Percentiles rank a stretch among this genome's conserved stretches.
phyloP scores from a whole-genome alignment of 208 protist genomes.

The Ichthyophonus hoferi region DNA sequence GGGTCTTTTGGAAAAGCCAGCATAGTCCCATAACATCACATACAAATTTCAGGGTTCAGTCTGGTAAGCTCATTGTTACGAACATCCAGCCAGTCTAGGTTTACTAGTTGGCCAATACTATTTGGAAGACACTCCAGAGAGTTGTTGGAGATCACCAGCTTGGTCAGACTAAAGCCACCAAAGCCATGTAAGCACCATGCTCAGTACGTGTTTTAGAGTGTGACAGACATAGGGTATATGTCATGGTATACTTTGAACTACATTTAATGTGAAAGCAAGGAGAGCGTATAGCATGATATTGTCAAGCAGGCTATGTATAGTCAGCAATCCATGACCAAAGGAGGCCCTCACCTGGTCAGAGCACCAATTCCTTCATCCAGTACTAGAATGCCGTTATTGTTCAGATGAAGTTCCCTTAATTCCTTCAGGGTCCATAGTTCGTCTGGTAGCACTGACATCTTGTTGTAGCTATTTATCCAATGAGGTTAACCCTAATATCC shows the following conservation, averaged over 20 bases:
- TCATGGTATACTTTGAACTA: too few species aligned
- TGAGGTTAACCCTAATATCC: too few species aligned
- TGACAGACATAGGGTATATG: not conserved
- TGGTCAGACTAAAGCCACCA: slow-evolving; percentile 1
- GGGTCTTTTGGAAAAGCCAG: too few species aligned
- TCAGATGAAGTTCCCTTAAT: not conserved
- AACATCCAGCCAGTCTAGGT: not conserved
- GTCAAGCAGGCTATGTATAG: too few species aligned
- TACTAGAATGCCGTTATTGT: slow-evolving; percentile 10
- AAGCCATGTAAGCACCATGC: not conserved
- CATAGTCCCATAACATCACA: too few species aligned
- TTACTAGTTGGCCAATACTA: not conserved
- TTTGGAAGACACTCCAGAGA: not conserved
- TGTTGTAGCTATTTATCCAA: slow-evolving; percentile 28
- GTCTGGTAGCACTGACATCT: slow-evolving; percentile 1
- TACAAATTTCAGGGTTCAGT: too few species aligned
- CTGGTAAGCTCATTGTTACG: slow-evolving; percentile 7
- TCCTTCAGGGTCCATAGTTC: not conserved
- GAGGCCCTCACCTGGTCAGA: not conserved
- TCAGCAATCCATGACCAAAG: not conserved
- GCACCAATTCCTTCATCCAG: not conserved
- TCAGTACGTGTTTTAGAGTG: not conserved
- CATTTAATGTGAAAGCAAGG: too few species aligned
- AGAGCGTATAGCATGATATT: too few species aligned
- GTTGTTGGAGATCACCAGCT: not conserved